phyloP scores from a whole-genome alignment of 148 eudicot species.

The Rhododendron ferrugineum region DNA sequence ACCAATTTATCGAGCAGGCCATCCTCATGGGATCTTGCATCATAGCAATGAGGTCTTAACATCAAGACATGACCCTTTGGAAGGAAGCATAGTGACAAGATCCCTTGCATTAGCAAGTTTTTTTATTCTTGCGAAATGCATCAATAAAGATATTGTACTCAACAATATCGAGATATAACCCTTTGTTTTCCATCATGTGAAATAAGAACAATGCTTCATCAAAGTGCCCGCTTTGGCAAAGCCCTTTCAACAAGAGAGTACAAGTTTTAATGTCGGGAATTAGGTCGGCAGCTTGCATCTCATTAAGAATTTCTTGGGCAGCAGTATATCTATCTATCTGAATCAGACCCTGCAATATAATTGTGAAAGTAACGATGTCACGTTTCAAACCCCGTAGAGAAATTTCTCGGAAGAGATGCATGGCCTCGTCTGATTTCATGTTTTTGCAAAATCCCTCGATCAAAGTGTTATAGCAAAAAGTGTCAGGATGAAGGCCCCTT shows the following conservation, averaged over 20 bases:
- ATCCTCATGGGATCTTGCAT: background rate
- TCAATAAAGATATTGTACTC: background rate
- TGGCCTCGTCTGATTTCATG: constrained; percentile 9
- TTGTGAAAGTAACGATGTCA: background rate
- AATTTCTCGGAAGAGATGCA: constrained; percentile 6
- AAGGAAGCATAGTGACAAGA: background rate
- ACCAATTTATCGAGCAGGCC: constrained; percentile 5
- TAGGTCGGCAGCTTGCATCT: constrained; percentile 1
- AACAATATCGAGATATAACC: background rate
- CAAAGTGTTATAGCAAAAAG: constrained; percentile 1
- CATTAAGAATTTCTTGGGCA: background rate
- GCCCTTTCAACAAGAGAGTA: background rate
- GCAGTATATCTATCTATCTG: background rate
- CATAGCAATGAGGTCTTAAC: background rate
- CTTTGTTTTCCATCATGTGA: background rate
- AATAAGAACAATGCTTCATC: background rate
- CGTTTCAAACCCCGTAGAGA: constrained; percentile 7
- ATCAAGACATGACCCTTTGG: background rate
- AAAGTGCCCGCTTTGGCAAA: background rate
- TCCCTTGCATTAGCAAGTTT: background rate
- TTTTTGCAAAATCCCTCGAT: constrained; percentile 10
- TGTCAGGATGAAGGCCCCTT: background rate
- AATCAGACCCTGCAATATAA: background rate
- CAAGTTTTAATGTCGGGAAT: background rate
- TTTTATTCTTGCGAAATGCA: background rate